A percentile compares a stretch with the other conserved stretches of the same genome.
Conservation (phyloP, 1,284 basidiomycete species). For the Ceratobasidium sp. region DNA sequence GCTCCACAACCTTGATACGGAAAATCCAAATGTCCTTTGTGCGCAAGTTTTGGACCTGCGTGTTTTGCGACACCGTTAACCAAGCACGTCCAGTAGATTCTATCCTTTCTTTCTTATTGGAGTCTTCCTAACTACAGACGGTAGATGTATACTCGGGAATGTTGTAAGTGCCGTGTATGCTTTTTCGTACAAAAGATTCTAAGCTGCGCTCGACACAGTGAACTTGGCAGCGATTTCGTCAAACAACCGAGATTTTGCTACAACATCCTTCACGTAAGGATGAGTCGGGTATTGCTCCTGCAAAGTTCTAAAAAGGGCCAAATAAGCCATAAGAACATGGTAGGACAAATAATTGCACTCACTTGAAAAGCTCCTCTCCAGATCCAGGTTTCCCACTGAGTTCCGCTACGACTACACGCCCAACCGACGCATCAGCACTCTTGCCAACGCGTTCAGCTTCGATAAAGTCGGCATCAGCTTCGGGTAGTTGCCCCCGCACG, state of each 20-base stretch:
- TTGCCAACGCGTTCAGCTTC: conserved; percentile 71
- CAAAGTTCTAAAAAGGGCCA: conserved; percentile 62
- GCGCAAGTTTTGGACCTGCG: not conserved
- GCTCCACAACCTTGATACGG: not conserved
- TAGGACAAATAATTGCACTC: conserved; percentile 53
- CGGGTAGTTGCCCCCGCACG: conserved; percentile 80
- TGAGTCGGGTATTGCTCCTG: conserved; percentile 68
- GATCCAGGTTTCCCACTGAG: conserved; percentile 69
- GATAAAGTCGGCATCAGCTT: conserved; percentile 85
- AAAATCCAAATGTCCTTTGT: not conserved
- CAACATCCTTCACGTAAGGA: conserved; percentile 73
- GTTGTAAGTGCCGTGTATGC: not conserved
- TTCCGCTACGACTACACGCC: conserved; percentile 71
- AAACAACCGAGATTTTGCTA: conserved; percentile 70
- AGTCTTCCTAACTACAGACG: not conserved
- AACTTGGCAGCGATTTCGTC: conserved; percentile 78
- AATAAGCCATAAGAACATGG: conserved; percentile 36
- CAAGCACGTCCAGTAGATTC: not conserved
- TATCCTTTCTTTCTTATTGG: conserved; percentile 1
- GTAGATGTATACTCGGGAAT: not conserved
- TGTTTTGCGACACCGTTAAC: not conserved
- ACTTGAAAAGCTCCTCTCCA: conserved; percentile 76
- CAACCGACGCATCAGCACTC: conserved; percentile 77
- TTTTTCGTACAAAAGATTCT: not conserved
- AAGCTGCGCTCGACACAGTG: conserved; percentile 60